Evolutionary conservation across 805 yeast species (phyloP), one percentile per base, ranked within the genome.

Genomic region (Candida vaughaniae): DNA sequence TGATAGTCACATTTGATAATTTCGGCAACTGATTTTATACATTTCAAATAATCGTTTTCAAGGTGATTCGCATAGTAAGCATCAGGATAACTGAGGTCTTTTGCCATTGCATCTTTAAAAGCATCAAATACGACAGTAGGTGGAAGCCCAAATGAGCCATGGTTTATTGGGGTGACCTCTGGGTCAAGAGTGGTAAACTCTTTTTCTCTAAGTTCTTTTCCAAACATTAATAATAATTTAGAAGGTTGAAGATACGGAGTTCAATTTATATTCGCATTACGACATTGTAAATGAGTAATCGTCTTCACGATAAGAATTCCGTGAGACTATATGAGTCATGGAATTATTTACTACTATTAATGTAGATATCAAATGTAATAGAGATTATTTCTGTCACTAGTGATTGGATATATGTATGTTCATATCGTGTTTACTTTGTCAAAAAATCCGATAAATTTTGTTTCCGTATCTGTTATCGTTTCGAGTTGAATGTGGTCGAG

Each of bases 71-170:
- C 51, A 33, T 64, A 47, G 46, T 60, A 78, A 25, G 52, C 45
- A 49, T 82, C 87, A 0, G 87, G 80, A 43, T 60, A 69, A 4
- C 42, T 37, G 20, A 47, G 42, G 36, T 60, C 66, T 7, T 49
- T 32, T 7, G 45, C 45, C 38, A 55, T 46, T 15, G 45, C 40
- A 11, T 56, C 46, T 22, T 56, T 41, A 42, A 59, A 71, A 10
- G 56, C 60, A 1, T 71, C 69, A 16, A 64, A 45, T 1, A 81
- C 77, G 4, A 67, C 59, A 6, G 52, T 59, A 0, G 88, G 84
- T 3, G 73, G 63, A 1, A 71, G 59, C 1, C 88, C 89, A 49
- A 57, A 82, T 1, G 85, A 73, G 6, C 88, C 88, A 51, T 81
- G 81, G 55, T 82, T 82, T 30, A 80, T 70, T 11, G 76, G 74